Percentiles rank a stretch among this genome's conserved stretches.
Conservation (phyloP, 768 basidiomycete genomes). For the Mycena kentingensis region DNA sequence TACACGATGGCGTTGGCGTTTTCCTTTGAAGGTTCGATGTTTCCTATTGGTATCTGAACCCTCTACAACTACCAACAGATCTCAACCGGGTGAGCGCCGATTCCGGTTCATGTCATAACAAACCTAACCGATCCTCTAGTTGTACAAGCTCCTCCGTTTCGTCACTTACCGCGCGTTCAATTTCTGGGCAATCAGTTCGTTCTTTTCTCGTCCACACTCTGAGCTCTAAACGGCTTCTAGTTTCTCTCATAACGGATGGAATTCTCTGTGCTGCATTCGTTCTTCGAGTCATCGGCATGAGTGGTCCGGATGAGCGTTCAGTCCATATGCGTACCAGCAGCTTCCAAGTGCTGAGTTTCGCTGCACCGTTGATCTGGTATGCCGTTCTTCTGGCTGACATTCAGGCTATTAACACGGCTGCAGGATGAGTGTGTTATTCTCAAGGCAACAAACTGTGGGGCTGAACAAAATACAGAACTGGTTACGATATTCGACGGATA, state of each 20-base stretch:
- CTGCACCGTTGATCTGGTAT: slow-evolving; percentile 85
- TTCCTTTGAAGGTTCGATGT: slow-evolving; percentile 67
- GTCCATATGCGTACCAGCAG: slow-evolving; percentile 56
- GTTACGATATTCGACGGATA: slow-evolving; percentile 81
- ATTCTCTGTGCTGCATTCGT: slow-evolving; percentile 74
- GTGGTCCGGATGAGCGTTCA: slow-evolving; percentile 35
- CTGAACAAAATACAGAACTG: slow-evolving; percentile 50
- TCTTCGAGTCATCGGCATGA: slow-evolving; percentile 65
- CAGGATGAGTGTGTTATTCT: slow-evolving; percentile 80
- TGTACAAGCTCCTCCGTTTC: slow-evolving; percentile 70
- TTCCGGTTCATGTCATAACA: background rate
- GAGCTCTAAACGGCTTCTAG: slow-evolving; percentile 29
- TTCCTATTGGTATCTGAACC: background rate
- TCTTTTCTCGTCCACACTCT: background rate
- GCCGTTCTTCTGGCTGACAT: slow-evolving; percentile 24
- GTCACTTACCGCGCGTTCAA: slow-evolving; percentile 80
- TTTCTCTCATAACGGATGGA: slow-evolving; percentile 71
- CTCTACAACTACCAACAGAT: slow-evolving; percentile 37
- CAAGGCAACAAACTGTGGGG: background rate
- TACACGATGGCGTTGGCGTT: slow-evolving; percentile 82
- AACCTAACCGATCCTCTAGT: slow-evolving; percentile 39
- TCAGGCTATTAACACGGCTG: background rate
- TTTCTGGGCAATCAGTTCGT: slow-evolving; percentile 60
- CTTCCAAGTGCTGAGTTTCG: slow-evolving; percentile 89
- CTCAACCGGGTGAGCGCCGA: slow-evolving; percentile 50